Percentiles rank a stretch among this genome's conserved stretches.
phyloP scores from a whole-genome alignment of 345 rosid genomes.

The Turnera subulata region DNA sequence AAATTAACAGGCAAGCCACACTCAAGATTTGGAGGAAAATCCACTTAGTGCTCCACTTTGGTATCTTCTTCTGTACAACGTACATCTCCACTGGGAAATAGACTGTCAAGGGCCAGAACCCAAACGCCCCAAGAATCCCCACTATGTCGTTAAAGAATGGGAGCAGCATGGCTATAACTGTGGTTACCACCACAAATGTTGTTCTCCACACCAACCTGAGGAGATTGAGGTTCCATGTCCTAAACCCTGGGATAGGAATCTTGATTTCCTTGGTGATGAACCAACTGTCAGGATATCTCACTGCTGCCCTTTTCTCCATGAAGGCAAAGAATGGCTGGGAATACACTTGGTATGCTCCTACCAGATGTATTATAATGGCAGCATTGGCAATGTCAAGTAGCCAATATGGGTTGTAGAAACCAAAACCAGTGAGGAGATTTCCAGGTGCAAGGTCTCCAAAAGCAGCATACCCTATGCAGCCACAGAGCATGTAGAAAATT shows the following conservation, averaged over 20 bases:
- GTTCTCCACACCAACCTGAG: slow-evolving; percentile 53
- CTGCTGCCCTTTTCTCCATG: slow-evolving; percentile 47
- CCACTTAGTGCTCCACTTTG: neutral
- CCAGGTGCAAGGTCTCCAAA: slow-evolving; percentile 72
- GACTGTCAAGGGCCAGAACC: slow-evolving; percentile 7
- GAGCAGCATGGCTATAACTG: slow-evolving; percentile 50
- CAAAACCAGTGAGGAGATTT: slow-evolving; percentile 71
- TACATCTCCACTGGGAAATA: slow-evolving; percentile 10
- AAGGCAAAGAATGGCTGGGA: slow-evolving; percentile 67
- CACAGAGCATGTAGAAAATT: slow-evolving; percentile 62
- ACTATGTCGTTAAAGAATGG: slow-evolving; percentile 18
- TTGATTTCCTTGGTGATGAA: slow-evolving; percentile 40
- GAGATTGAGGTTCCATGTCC: slow-evolving; percentile 43
- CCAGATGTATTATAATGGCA: slow-evolving; percentile 65
- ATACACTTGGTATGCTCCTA: slow-evolving; percentile 33
- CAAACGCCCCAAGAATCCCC: slow-evolving; percentile 6
- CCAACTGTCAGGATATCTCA: slow-evolving; percentile 39
- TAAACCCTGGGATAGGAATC: slow-evolving; percentile 36
- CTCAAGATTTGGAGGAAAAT: slow-evolving; percentile 1
- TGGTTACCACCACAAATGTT: slow-evolving; percentile 37
- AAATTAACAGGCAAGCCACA: neutral
- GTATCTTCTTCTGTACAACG: neutral
- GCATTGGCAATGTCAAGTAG: slow-evolving; percentile 20
- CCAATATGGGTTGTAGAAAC: slow-evolving; percentile 84
- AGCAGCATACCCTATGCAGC: slow-evolving; percentile 82